phyloP scores from a whole-genome alignment of 2,329 filamentous ascomycete species.

The Biscogniauxia sp. region DNA sequence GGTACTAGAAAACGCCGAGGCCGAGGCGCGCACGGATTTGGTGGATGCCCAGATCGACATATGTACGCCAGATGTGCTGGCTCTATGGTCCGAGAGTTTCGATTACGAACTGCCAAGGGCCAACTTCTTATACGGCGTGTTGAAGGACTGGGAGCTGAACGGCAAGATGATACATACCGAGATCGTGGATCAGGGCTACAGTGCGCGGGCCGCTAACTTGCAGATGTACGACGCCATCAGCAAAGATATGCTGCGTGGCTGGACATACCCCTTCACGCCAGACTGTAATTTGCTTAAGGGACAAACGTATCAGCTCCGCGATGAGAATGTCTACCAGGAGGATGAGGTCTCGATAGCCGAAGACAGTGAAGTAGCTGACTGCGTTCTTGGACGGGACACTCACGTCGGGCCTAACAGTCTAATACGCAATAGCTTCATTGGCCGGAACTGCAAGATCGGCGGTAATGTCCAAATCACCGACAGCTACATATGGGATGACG shows the following conservation, averaged over 20 bases:
- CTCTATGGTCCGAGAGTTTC: conserved; percentile 95
- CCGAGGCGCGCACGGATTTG: conserved; percentile 82
- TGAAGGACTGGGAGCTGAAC: conserved; percentile 96
- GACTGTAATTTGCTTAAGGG: conserved; percentile 80
- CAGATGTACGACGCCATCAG: conserved; percentile 88
- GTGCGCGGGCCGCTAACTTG: conserved; percentile 80
- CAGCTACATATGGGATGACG: conserved; percentile 86
- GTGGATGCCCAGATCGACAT: conserved; percentile 96
- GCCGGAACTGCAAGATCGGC: conserved; percentile 82
- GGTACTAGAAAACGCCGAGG: conserved; percentile 69
- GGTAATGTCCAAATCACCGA: conserved; percentile 75
- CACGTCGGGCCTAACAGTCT: conserved; percentile 69
- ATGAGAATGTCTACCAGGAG: conserved; percentile 74
- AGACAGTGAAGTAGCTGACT: conserved; percentile 67
- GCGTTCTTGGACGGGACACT: conserved; percentile 74
- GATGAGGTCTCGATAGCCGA: conserved; percentile 71
- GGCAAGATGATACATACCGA: conserved; percentile 95
- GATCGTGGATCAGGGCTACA: conserved; percentile 78
- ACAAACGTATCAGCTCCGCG: conserved; percentile 71
- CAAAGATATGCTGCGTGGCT: conserved; percentile 80
- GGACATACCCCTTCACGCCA: conserved; percentile 85
- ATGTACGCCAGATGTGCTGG: conserved; percentile 91
- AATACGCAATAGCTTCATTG: conserved; percentile 76
- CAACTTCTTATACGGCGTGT: conserved; percentile 85
- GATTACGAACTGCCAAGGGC: conserved; percentile 89